Evolutionary conservation across 345 rosid species (phyloP), one percentile per base, ranked within the genome.

Genomic region (Citrus reticulata): DNA sequence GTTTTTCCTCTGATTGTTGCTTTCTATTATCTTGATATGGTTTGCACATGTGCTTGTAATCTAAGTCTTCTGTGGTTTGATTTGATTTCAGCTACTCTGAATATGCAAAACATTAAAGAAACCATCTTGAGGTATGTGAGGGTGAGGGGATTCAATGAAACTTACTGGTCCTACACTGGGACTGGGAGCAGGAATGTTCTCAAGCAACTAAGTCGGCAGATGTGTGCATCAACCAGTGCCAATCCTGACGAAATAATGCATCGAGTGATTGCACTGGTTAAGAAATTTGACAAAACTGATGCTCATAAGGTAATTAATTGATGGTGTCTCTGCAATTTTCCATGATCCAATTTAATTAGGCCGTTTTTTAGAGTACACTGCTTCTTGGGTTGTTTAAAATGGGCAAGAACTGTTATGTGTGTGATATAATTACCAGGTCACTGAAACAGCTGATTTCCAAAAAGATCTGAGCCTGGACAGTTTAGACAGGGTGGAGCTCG

Each of bases 401-500:
- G 9, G 25, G 35, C 40, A 17, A 29, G 60, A 70, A 25, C 4
- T 9, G 25, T 51, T 0, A 20, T 55, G 63, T 2, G 9, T 55
- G 63, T 9, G 9, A 34, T 51, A 20, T 20, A 20, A 27, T 24
- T 54, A 62, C 25, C 85, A 89, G 91, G 93, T 91, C 27, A 87
- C 87, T 39, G 90, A 85, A 81, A 83, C 81, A n/a, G 89, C 95
- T 30, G 83, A 91, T 80, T 91, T 89, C 83, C 88, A 87, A 57
- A 88, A 91, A 57, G 93, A 91, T 83, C 76, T 91, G 81, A 77
- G 79, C 79, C 85, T 91, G 58, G 95, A 91, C 76, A 89, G 91
- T 76, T 80, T 91, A 76, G 93, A 91, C 81, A 91, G 87, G 85
- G 90, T 88, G 66, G 95, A 89, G 80, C 89, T 91, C 37, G 93